These are phyloP conservation scores for Hanseniaspora singularis DNA, from an alignment of 805 yeast genomes.

Conservation along the genomic window DNA sequence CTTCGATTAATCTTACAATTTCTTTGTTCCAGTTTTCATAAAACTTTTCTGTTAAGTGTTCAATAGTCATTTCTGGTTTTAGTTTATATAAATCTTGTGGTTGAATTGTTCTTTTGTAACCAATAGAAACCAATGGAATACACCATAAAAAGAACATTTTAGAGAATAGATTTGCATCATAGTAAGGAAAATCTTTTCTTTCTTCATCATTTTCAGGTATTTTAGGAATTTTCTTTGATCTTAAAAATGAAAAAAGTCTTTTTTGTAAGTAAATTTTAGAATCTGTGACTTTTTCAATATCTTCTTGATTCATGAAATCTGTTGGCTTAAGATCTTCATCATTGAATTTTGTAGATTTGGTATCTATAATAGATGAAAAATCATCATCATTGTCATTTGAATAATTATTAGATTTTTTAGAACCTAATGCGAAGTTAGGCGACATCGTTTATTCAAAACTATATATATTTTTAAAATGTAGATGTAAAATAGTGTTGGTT, in stretches of 20 bases:
- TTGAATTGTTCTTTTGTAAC: slow-evolving; percentile 43
- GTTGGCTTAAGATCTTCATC: slow-evolving; percentile 15
- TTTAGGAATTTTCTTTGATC: slow-evolving; percentile 34
- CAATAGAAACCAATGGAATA: slow-evolving; percentile 37
- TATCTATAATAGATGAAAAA: slow-evolving; percentile 7
- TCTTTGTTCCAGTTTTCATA: slow-evolving; percentile 25
- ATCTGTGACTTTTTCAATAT: slow-evolving; percentile 28
- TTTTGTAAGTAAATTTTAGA: slow-evolving; percentile 33
- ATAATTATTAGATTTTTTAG: too few species aligned
- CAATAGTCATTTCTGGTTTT: slow-evolving; percentile 24
- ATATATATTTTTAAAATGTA: too few species aligned
- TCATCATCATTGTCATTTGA: slow-evolving; percentile 1
- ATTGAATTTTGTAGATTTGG: neutral
- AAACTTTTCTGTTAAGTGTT: slow-evolving; percentile 20
- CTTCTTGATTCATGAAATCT: slow-evolving; percentile 25
- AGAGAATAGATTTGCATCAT: slow-evolving; percentile 32
- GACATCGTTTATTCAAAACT: too few species aligned
- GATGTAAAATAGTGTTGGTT: too few species aligned
- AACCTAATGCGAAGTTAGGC: too few species aligned
- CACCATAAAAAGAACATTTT: slow-evolving; percentile 37
- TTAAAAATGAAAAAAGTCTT: slow-evolving; percentile 38
- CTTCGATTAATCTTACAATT: slow-evolving; percentile 26
- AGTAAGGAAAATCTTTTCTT: slow-evolving; percentile 40
- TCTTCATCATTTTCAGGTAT: slow-evolving; percentile 39
- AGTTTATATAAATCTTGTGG: slow-evolving; percentile 36